phyloP scores from a whole-genome alignment of 768 basidiomycete species.

The Boletus speciosus region DNA sequence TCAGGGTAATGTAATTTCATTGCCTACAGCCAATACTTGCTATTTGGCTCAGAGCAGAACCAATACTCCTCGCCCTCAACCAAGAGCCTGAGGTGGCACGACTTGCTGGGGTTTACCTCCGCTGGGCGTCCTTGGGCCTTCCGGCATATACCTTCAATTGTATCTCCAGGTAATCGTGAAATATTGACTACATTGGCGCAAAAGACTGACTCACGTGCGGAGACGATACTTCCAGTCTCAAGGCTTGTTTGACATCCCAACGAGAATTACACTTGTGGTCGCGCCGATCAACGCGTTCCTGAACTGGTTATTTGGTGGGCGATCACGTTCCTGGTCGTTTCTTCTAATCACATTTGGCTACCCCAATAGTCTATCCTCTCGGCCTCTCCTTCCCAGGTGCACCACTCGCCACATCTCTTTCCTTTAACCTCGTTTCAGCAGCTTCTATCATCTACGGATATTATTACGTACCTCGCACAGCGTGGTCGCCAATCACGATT shows the following conservation, averaged over 20 bases:
- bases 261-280: slow-evolving; percentile 74
- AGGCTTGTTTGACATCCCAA: slow-evolving; percentile 82
- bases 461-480: slow-evolving; percentile 58
- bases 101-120: slow-evolving; percentile 73
- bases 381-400: slow-evolving; percentile 90
- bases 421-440: slow-evolving; percentile 79
- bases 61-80: slow-evolving; percentile 66
- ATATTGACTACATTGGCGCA: neutral
- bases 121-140: slow-evolving; percentile 72
- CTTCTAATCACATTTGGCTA: neutral
- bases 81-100: slow-evolving; percentile 84
- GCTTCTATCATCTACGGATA: slow-evolving; percentile 62
- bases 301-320: slow-evolving; percentile 81
- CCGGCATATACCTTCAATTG: slow-evolving; percentile 67
- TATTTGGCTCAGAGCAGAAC: slow-evolving; percentile 83
- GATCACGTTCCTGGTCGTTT: neutral
- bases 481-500: slow-evolving; percentile 65
- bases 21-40: slow-evolving; percentile 46
- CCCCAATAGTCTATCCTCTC: slow-evolving; percentile 41
- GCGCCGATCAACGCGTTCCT: slow-evolving; percentile 83
- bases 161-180: slow-evolving; percentile 43
- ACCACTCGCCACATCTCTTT: slow-evolving; percentile 83
- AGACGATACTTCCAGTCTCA: slow-evolving; percentile 72
- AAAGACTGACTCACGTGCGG: neutral
- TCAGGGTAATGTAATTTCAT: neutral